A percentile compares a stretch with the other conserved stretches of the same genome.
These are phyloP conservation scores for Neofusicoccum kwambonambiense DNA, from an alignment of 2,329 filamentous ascomycete genomes.

Conservation along the genomic window DNA sequence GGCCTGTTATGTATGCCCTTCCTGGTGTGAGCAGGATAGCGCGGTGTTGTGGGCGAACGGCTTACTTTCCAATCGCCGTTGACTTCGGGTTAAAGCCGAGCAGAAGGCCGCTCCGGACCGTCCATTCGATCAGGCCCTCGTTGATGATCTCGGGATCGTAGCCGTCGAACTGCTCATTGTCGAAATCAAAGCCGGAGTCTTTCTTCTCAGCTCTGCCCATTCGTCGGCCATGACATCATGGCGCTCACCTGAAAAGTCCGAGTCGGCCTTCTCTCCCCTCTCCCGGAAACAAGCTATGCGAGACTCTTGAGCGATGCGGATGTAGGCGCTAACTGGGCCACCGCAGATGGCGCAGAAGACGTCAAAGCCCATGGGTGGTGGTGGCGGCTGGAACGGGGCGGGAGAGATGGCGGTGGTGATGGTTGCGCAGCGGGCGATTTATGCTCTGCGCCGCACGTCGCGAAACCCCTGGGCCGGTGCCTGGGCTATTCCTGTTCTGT, in stretches of 20 bases:
- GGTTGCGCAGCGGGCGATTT: neutral
- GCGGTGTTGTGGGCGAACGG: neutral
- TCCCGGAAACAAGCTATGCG: neutral
- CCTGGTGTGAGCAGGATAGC: neutral
- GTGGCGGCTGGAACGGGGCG: neutral
- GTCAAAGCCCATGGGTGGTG: neutral
- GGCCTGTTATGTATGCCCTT: conserved; percentile 23
- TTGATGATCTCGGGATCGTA: conserved; percentile 23
- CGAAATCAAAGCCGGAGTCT: neutral
- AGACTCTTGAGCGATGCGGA: neutral
- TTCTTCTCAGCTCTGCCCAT: neutral
- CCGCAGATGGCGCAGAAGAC: neutral
- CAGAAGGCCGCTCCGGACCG: conserved; percentile 16
- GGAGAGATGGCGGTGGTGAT: neutral
- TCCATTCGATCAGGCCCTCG: conserved; percentile 22
- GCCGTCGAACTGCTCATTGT: conserved; percentile 15
- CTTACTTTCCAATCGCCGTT: conserved; percentile 9
- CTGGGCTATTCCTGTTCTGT: neutral
- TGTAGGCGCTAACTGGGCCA: neutral
- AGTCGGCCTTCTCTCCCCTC: neutral
- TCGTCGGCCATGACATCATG: neutral
- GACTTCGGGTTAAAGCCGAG: conserved; percentile 23
- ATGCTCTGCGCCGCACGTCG: neutral
- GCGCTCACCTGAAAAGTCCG: no score
- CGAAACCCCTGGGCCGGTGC: neutral